A percentile compares a stretch with the other conserved stretches of the same genome.
These are phyloP conservation scores for Xylaria sp. DNA, from an alignment of 2,329 filamentous ascomycete genomes.

Conservation along the genomic window DNA sequence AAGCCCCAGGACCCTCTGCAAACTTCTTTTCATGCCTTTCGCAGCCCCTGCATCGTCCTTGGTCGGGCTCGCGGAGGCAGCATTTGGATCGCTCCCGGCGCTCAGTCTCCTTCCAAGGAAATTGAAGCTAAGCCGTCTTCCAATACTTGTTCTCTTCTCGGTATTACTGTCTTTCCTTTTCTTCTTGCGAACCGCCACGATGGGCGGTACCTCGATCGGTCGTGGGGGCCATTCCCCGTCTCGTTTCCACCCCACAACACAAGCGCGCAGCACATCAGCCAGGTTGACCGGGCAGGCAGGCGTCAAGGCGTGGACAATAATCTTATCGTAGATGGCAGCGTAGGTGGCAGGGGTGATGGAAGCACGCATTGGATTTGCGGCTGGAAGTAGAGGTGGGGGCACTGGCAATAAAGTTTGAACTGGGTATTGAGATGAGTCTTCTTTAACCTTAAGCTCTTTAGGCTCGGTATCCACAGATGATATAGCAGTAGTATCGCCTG, in stretches of 20 bases:
- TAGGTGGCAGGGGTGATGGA: conserved; percentile 80
- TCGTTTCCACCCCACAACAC: conserved; percentile 91
- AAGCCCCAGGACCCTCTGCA: conserved; percentile 51
- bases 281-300: conserved; percentile 91
- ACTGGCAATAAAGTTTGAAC: conserved; percentile 76
- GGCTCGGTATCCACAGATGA: conserved; percentile 56
- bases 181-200: conserved; percentile 54
- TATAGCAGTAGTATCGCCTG: conserved; percentile 51
- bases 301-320: conserved; percentile 80
- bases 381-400: conserved; percentile 76
- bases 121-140: conserved; percentile 60
- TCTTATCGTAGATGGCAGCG: conserved; percentile 87
- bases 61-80: conserved; percentile 26
- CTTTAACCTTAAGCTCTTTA: conserved; percentile 52
- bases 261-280: conserved; percentile 78
- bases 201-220: conserved; percentile 55
- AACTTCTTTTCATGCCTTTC: conserved; percentile 49
- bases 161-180: conserved; percentile 51
- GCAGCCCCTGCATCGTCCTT: conserved; percentile 33
- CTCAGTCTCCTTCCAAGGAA: conserved; percentile 55
- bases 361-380: conserved; percentile 78
- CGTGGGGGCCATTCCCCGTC: conserved; percentile 92
- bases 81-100: conserved; percentile 38
- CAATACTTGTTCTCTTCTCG: conserved; percentile 46
- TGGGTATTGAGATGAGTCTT: conserved; percentile 56